phyloP scores from a whole-genome alignment of 257 asterid genomes.

The Fraxinus excelsior region DNA sequence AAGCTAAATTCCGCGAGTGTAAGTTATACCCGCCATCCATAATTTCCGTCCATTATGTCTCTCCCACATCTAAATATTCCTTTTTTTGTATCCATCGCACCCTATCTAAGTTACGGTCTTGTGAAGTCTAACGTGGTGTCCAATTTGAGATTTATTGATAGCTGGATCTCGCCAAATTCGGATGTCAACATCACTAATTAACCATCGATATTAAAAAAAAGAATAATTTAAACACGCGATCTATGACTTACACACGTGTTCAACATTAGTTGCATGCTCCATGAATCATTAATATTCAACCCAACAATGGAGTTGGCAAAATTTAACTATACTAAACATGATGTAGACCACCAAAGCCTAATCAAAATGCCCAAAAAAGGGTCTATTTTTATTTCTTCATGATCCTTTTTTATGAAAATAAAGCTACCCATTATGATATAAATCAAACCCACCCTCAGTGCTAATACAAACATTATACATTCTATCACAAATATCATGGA shows the following conservation, averaged over 20 bases:
- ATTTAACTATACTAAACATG: slow-evolving; percentile 23
- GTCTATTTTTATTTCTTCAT: slow-evolving; percentile 28
- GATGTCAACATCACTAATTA: no score
- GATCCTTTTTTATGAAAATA: slow-evolving; percentile 35
- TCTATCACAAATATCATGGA: slow-evolving; percentile 41
- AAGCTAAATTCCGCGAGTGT: no score
- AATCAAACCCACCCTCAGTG: neutral
- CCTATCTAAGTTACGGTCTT: no score
- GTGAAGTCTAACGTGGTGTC: no score
- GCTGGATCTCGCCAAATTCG: no score
- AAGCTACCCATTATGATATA: slow-evolving; percentile 34
- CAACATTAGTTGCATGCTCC: slow-evolving; percentile 39
- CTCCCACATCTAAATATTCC: no score
- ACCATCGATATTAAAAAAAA: neutral
- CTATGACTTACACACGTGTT: slow-evolving; percentile 6
- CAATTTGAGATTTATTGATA: no score
- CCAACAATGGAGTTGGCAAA: slow-evolving; percentile 23
- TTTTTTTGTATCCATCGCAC: no score
- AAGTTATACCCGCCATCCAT: no score
- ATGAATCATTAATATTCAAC: slow-evolving; percentile 41
- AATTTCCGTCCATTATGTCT: no score
- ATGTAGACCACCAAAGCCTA: slow-evolving; percentile 39
- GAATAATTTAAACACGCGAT: neutral
- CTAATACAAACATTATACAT: neutral
- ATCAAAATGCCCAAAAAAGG: slow-evolving; percentile 43